Percentiles rank a stretch among this genome's conserved stretches.
These are phyloP conservation scores for Fusarium transvaalense DNA, from an alignment of 2,329 filamentous ascomycete species.

Conservation along the genomic window DNA sequence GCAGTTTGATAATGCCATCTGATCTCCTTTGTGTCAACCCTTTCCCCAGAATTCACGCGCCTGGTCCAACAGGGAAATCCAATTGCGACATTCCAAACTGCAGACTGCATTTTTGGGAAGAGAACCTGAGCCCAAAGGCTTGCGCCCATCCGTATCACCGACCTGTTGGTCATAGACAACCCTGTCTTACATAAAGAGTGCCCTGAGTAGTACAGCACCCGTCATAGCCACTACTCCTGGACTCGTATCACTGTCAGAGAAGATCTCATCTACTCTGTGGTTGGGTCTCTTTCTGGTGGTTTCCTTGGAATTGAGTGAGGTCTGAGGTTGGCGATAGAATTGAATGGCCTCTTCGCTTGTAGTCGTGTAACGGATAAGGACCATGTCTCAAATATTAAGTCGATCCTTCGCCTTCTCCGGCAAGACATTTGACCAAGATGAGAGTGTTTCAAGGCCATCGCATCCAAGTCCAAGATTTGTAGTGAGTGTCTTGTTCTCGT, in stretches of 20 bases:
- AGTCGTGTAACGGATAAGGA: conserved; percentile 44
- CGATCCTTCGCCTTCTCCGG: conserved; percentile 40
- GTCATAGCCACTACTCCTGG: conserved; percentile 51
- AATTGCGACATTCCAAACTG: neutral
- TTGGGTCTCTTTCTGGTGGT: conserved; percentile 9
- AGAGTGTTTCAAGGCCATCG: conserved; percentile 46
- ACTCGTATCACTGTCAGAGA: conserved; percentile 52
- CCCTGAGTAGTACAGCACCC: conserved; percentile 54
- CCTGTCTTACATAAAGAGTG: conserved; percentile 33
- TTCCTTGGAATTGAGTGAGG: conserved; percentile 22
- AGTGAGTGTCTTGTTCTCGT: conserved; percentile 4
- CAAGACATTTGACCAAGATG: conserved; percentile 32
- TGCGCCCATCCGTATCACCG: conserved; percentile 24
- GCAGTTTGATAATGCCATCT: neutral
- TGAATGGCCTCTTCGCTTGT: conserved; percentile 37
- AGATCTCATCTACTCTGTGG: conserved; percentile 44
- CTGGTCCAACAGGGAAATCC: neutral
- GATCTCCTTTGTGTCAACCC: neutral
- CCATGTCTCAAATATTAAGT: conserved; percentile 53
- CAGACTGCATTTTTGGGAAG: neutral
- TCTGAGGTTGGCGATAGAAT: conserved; percentile 41
- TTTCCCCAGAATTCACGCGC: neutral
- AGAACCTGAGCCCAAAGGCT: conserved; percentile 4
- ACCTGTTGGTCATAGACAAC: conserved; percentile 33
- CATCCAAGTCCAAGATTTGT: conserved; percentile 34